These are phyloP conservation scores for Ogataea parapolymorpha DNA, from an alignment of 805 yeast genomes.

Conservation along the genomic window DNA sequence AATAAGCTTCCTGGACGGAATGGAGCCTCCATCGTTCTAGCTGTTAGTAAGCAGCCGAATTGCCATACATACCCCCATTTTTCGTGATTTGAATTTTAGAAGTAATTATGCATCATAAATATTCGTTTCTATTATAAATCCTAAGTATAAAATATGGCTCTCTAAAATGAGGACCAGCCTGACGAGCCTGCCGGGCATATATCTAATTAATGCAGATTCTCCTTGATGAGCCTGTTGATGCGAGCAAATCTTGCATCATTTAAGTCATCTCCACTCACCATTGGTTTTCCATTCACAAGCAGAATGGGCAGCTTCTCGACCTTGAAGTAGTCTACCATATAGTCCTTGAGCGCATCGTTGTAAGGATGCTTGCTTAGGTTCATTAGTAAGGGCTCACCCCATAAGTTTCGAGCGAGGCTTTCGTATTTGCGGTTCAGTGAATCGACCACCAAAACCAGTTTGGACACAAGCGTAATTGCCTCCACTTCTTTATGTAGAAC, in stretches of 20 bases:
- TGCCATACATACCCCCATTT: conserved; percentile 18
- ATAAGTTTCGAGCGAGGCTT: conserved; percentile 1
- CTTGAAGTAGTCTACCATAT: conserved; percentile 3
- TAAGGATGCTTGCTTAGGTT: conserved; percentile 10
- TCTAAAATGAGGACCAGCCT: too few species aligned
- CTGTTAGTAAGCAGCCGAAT: conserved; percentile 4
- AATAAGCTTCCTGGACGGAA: conserved; percentile 56
- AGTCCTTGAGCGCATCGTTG: neutral
- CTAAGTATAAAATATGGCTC: too few species aligned
- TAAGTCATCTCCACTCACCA: conserved; percentile 6
- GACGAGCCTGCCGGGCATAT: too few species aligned
- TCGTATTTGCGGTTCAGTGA: neutral
- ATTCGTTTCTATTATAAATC: neutral
- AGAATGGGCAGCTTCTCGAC: conserved; percentile 12
- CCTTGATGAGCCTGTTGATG: conserved; percentile 3
- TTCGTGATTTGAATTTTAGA: neutral
- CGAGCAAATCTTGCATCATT: neutral
- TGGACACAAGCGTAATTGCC: conserved; percentile 5
- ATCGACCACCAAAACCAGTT: conserved; percentile 10
- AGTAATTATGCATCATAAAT: neutral
- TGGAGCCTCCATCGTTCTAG: conserved; percentile 71
- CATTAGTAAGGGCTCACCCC: conserved; percentile 9
- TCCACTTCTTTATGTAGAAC: conserved; percentile 8
- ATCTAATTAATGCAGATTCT: neutral
- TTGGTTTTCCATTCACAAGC: conserved; percentile 6